Base-by-base conservation (phyloP, 805 yeast genomes). In the Candida anglica region DNA sequence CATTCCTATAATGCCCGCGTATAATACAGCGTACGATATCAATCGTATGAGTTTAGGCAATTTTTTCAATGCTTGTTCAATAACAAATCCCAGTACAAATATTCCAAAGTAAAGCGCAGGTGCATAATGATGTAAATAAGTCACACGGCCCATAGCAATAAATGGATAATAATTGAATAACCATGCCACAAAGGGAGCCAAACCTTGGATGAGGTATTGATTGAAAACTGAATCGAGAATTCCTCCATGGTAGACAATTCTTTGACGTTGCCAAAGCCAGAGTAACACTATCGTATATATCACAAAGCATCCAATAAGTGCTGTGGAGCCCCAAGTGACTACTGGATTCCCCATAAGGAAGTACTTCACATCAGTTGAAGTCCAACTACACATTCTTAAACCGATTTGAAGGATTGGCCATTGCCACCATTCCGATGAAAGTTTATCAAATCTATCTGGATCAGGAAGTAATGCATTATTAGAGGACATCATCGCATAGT, bases 401-500 rank as follows among this genome's bases (percentile, higher is more conserved):
- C 95, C 95, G 30, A 69, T 73, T 39, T 78, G 70, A 50, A 84
- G 66, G n/a, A 81, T 74, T 32, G 95, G 95, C 95, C 95, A 85
- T 66, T 85, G 85, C 91, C 93, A 85, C 56, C 86, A 84, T 36
- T 69, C 58, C 11, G 91, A 81, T 1, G 88, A 79, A 39, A 85
- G 63, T 37, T 71, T 73, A 51, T 85, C 95, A 43, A 66, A 75
- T 48, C 83, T 84, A 48, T 85, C 93, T 2, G 68, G 63, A 52
- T 85, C 94, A 6, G 93, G 91, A 19, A 85, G 73, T 47, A 85
- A 67, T 0, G 91, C 94, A 48, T 82, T 85, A 54, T 85, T 85
- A 9, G 91, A 80, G 6, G 91, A 85, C 79, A 84, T 84, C 95
- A 85, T 85, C 2, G 91, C 93, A 52, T 81, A 77, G 52, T 85